These are phyloP conservation scores for Camellia sinensis DNA, from an alignment of 148 eudicot species.

Conservation along the genomic window DNA sequence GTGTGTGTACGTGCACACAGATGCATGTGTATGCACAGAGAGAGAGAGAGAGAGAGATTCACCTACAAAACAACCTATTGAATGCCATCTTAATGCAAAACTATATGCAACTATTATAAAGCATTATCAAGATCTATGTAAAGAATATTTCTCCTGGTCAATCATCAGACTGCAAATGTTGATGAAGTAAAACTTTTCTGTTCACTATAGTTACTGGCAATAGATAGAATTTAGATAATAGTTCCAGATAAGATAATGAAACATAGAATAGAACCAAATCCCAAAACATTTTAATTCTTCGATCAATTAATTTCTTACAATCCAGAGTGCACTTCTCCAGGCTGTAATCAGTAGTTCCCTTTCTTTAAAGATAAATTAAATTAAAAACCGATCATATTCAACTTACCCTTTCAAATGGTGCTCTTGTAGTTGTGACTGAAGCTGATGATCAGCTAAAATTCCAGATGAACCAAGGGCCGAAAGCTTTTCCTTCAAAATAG, in stretches of 20 bases:
- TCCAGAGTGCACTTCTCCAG: not conserved
- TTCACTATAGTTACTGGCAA: not conserved
- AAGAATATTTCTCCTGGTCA: not conserved
- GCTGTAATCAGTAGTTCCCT: not conserved
- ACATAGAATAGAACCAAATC: not conserved
- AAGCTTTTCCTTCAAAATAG: conserved; percentile 96
- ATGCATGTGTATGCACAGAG: not conserved
- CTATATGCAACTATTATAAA: not conserved
- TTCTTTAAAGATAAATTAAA: not conserved
- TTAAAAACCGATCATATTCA: not conserved
- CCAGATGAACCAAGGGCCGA: conserved; percentile 94
- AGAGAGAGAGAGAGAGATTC: not conserved
- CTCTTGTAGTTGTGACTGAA: conserved; percentile 95
- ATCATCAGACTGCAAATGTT: not conserved
- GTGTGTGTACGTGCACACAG: not conserved
- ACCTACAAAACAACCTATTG: not conserved
- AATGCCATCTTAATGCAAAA: not conserved
- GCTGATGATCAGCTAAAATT: conserved; percentile 94
- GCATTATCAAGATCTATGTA: not conserved
- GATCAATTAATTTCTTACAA: not conserved
- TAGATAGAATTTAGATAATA: not conserved
- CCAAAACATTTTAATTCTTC: not conserved
- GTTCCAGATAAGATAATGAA: not conserved
- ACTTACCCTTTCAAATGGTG: conserved; percentile 94
- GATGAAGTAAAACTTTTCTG: not conserved